These are phyloP conservation scores for Ceratobasidium sp. DNA, from an alignment of 1,284 basidiomycete species.

Conservation along the genomic window DNA sequence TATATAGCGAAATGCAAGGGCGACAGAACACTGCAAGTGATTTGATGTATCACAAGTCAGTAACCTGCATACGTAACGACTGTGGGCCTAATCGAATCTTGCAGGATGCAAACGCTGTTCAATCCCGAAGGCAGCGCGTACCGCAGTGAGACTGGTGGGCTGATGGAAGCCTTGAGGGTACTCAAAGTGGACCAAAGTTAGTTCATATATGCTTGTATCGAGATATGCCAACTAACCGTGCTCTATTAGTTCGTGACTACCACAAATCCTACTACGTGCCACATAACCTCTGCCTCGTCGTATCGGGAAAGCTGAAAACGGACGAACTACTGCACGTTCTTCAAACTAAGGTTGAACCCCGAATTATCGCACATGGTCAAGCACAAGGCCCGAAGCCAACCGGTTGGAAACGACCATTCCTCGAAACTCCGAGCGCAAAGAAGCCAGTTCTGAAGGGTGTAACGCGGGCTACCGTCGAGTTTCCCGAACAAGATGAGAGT, in stretches of 20 bases:
- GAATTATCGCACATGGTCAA: conserved; percentile 76
- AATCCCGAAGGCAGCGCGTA: conserved; percentile 89
- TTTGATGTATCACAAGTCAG: conserved; percentile 84
- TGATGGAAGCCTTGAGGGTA: conserved; percentile 89
- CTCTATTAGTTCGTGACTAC: conserved; percentile 78
- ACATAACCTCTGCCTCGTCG: conserved; percentile 88
- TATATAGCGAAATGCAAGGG: conserved; percentile 99
- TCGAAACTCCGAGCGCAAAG: conserved; percentile 82
- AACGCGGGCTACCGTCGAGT: conserved; percentile 76
- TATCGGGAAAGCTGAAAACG: conserved; percentile 76
- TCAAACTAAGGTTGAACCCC: conserved; percentile 82
- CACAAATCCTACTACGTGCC: conserved; percentile 93
- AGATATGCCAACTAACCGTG: conserved; percentile 21
- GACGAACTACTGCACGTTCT: conserved; percentile 61
- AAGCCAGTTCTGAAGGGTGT: conserved; percentile 64
- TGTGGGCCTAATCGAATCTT: background rate
- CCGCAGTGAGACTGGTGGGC: conserved; percentile 94
- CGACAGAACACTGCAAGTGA: conserved; percentile 92
- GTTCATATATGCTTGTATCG: conserved; percentile 42
- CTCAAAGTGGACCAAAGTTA: conserved; percentile 90
- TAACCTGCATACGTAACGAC: background rate
- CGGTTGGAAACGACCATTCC: conserved; percentile 93
- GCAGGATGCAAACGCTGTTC: conserved; percentile 77
- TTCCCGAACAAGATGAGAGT: conserved; percentile 98
- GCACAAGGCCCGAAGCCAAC: conserved; percentile 67